Conservation (phyloP, 2,329 filamentous ascomycete species). For the Phoma sp. region DNA sequence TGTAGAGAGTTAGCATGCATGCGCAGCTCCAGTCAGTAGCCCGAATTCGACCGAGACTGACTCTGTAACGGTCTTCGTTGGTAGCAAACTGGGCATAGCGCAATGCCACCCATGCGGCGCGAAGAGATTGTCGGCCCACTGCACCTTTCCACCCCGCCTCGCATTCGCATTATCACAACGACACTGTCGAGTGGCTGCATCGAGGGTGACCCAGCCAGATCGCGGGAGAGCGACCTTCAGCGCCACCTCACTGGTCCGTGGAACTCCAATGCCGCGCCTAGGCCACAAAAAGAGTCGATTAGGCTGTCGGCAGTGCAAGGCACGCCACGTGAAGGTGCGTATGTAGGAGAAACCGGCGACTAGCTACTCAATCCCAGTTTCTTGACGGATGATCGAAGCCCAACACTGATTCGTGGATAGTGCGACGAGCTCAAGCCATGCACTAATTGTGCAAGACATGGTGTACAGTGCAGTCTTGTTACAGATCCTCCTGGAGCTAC, state of each 20-base stretch:
- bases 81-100: constrained; percentile 28
- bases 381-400: background rate
- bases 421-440: constrained; percentile 50
- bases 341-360: background rate
- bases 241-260: constrained; percentile 17
- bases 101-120: constrained; percentile 21
- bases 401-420: constrained; percentile 25
- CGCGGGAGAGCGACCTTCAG: constrained; percentile 14
- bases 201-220: constrained; percentile 10
- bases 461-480: constrained; percentile 45
- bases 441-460: constrained; percentile 46
- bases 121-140: constrained; percentile 17
- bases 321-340: constrained; percentile 48
- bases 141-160: constrained; percentile 23
- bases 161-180: constrained; percentile 28
- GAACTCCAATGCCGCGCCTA: constrained; percentile 41
- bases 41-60: constrained; percentile 27
- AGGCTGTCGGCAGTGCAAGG: constrained; percentile 47
- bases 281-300: constrained; percentile 46
- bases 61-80: constrained; percentile 4
- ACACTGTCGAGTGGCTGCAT: constrained; percentile 15
- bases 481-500: constrained; percentile 31
- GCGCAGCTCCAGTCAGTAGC: constrained; percentile 1
- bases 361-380: constrained; percentile 3
- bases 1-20: background rate